These are phyloP conservation scores for Cicer cuneatum DNA, from an alignment of 306 rosid genomes.

Conservation along the genomic window DNA sequence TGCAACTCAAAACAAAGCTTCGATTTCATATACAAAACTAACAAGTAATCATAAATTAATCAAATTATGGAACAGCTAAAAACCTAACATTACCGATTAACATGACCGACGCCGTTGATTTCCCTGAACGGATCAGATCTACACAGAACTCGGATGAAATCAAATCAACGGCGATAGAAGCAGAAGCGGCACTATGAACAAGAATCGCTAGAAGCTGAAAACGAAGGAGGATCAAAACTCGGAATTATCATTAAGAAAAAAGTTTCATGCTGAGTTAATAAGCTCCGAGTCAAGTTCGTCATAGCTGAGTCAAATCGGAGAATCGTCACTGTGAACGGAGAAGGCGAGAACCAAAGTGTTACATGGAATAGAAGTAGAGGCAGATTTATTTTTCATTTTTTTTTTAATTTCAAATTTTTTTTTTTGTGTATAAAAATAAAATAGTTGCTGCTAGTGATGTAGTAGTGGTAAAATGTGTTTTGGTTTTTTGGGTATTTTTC, in stretches of 20 bases:
- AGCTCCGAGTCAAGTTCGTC: constrained; percentile 50
- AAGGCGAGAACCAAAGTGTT: constrained; percentile 34
- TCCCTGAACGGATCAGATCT: constrained; percentile 62
- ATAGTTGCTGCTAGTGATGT: no score
- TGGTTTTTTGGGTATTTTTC: constrained; percentile 7
- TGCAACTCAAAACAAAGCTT: constrained; percentile 4
- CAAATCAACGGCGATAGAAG: constrained; percentile 47
- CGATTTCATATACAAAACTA: constrained; percentile 28
- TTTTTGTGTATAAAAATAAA: no score
- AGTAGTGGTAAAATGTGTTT: constrained; percentile 10
- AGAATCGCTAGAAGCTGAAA: constrained; percentile 31
- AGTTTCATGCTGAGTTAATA: constrained; percentile 40
- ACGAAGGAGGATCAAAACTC: constrained; percentile 49
- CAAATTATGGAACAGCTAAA: background rate
- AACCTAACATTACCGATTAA: constrained; percentile 47
- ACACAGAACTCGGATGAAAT: constrained; percentile 44
- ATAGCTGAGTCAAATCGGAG: constrained; percentile 55
- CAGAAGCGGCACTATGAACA: constrained; percentile 48
- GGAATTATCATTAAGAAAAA: constrained; percentile 14
- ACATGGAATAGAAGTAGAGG: background rate
- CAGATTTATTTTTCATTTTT: no score
- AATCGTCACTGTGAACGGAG: constrained; percentile 26
- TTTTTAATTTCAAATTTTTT: no score
- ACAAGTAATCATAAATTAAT: constrained; percentile 3
- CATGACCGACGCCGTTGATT: constrained; percentile 64